Conservation (phyloP, 192 early-diverging fungal species). For the Entomortierella chlamydospora region DNA sequence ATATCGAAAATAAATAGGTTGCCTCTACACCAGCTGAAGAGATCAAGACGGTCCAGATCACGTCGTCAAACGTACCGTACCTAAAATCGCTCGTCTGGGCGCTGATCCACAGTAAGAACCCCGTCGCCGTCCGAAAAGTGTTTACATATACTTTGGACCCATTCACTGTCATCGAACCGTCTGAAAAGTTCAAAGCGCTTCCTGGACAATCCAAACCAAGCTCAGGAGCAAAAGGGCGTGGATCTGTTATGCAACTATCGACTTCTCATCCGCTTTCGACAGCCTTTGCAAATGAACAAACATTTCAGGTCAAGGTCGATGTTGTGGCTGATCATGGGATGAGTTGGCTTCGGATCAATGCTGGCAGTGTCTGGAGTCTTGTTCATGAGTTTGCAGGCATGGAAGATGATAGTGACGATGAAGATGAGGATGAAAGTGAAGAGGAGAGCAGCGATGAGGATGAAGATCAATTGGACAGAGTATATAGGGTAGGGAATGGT, state of each 20-base stretch:
- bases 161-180: slow-evolving; percentile 34
- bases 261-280: slow-evolving; percentile 21
- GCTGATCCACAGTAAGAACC: slow-evolving; percentile 33
- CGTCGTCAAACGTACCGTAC: slow-evolving; percentile 40
- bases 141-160: slow-evolving; percentile 39
- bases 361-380: slow-evolving; percentile 59
- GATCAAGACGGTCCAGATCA: slow-evolving; percentile 43
- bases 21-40: slow-evolving; percentile 31
- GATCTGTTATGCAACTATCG: slow-evolving; percentile 12
- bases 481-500: background rate
- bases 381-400: slow-evolving; percentile 62
- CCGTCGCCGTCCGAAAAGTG: slow-evolving; percentile 29
- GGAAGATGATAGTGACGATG: slow-evolving; percentile 52
- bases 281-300: slow-evolving; percentile 13
- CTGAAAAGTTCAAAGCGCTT: slow-evolving; percentile 31
- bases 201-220: background rate
- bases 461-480: background rate
- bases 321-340: slow-evolving; percentile 59
- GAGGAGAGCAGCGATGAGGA: slow-evolving; percentile 33
- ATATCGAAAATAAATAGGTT: slow-evolving; percentile 9
- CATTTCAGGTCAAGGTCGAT: slow-evolving; percentile 58
- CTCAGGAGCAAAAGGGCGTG: background rate
- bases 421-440: slow-evolving; percentile 34
- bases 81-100: slow-evolving; percentile 37
- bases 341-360: slow-evolving; percentile 63